Evolutionary conservation across 2,329 filamentous ascomycete genomes (phyloP).

Genomic region (Penicillium italicum): DNA sequence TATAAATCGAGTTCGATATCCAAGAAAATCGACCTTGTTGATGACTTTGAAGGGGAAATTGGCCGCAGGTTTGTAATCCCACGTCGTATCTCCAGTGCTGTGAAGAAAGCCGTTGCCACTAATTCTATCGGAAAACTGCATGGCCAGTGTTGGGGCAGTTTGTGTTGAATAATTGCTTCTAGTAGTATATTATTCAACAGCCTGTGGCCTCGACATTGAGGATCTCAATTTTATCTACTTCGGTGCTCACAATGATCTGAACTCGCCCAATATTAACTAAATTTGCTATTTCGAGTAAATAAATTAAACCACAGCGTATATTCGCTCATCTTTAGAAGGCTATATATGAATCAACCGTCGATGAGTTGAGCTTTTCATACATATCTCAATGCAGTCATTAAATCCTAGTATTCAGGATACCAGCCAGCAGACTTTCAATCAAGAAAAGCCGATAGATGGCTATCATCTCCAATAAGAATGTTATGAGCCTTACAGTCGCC

Average conservation of each 20-base stretch:
- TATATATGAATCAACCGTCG: conserved; percentile 30
- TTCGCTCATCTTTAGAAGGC: conserved; percentile 1
- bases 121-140: no score
- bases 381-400: conserved; percentile 25
- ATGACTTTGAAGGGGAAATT: background rate
- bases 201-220: no score
- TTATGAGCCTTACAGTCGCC: conserved; percentile 23
- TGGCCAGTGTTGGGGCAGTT: no score
- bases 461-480: conserved; percentile 17
- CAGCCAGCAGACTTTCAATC: conserved; percentile 13
- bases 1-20: no score
- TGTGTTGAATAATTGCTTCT: no score
- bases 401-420: conserved; percentile 15
- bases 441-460: conserved; percentile 12
- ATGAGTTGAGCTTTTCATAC: conserved; percentile 22
- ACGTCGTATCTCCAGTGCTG: background rate
- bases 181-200: no score
- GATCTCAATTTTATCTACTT: no score
- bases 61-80: background rate
- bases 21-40: background rate
- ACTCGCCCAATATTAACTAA: no score
- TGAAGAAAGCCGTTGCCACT: no score
- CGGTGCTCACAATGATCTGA: no score
- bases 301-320: background rate
- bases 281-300: no score